Conservation (phyloP, 345 rosid species). For the Citrus reticulata region DNA sequence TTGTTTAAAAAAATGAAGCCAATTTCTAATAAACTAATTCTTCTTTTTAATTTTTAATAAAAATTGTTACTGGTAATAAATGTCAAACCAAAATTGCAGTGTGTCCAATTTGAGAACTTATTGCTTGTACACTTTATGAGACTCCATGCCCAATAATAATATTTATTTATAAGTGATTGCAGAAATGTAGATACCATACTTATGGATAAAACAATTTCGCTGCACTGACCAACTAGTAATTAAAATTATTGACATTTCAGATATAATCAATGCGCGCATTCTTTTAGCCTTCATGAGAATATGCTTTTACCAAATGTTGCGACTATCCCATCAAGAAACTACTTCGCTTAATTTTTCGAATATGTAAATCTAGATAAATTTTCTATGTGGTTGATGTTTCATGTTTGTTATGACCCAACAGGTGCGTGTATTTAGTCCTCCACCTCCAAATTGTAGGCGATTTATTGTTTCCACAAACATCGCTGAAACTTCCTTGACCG, state of each 20-base stretch:
- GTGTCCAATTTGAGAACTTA: not conserved
- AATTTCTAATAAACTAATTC: not conserved
- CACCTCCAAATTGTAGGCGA: constrained; percentile 93
- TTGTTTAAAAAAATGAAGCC: not conserved
- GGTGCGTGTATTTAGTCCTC: constrained; percentile 93
- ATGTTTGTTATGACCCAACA: constrained; percentile 33
- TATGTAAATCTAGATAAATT: not conserved
- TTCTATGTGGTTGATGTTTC: constrained; percentile 13
- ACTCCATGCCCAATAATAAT: not conserved
- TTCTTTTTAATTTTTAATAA: not conserved
- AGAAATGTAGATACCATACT: not conserved
- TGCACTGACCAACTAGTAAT: not conserved
- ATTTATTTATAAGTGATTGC: not conserved
- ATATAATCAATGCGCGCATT: not conserved
- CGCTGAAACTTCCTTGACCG: constrained; percentile 97
- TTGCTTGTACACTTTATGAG: not conserved
- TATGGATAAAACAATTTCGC: not conserved
- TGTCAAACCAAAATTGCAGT: not conserved
- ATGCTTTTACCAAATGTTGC: not conserved
- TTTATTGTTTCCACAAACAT: constrained; percentile 93
- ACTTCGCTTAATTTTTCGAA: not conserved
- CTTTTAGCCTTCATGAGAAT: not conserved
- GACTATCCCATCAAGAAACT: not conserved
- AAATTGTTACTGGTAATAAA: not conserved
- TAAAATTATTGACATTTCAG: not conserved